Evolutionary conservation across 257 asterid genomes (phyloP).

Genomic region (Solanum neorickii): DNA sequence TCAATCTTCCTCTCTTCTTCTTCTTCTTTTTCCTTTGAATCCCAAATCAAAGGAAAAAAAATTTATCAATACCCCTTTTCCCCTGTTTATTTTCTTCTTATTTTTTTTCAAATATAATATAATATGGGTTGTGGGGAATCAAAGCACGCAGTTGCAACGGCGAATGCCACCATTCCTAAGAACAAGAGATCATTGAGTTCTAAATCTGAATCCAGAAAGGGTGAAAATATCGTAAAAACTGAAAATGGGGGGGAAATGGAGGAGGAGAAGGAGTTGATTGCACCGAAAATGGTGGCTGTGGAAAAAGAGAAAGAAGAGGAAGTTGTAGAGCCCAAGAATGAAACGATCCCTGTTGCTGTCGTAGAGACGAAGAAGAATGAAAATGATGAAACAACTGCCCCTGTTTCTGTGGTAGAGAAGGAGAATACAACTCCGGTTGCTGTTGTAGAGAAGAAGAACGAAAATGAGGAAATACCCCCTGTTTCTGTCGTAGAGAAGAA

Average conservation of each 20-base stretch:
- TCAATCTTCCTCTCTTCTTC: constrained; percentile 13
- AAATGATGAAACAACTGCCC: no score
- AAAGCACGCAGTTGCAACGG: constrained; percentile 73
- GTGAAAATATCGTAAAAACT: not conserved
- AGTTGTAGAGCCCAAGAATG: constrained; percentile 5
- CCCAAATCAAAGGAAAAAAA: not conserved
- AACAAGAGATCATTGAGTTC: constrained; percentile 27
- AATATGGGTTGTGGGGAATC: constrained; percentile 85
- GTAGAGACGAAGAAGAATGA: not conserved
- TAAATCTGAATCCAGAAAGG: constrained; percentile 11
- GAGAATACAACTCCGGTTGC: not conserved
- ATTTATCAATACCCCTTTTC: not conserved
- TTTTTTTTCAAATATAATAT: not conserved
- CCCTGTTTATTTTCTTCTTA: not conserved
- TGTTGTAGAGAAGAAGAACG: no score
- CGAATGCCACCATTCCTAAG: constrained; percentile 30
- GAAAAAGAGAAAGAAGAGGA: not conserved
- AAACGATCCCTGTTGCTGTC: not conserved
- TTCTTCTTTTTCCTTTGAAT: not conserved
- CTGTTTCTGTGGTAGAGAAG: not conserved
- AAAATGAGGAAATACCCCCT: no score
- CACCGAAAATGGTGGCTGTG: not conserved
- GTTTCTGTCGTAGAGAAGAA: constrained; percentile 1
- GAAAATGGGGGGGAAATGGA: not conserved
- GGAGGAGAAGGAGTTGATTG: constrained; percentile 3